Base-by-base conservation (phyloP, 1,284 basidiomycete species). In the Omphalotus olearius region DNA sequence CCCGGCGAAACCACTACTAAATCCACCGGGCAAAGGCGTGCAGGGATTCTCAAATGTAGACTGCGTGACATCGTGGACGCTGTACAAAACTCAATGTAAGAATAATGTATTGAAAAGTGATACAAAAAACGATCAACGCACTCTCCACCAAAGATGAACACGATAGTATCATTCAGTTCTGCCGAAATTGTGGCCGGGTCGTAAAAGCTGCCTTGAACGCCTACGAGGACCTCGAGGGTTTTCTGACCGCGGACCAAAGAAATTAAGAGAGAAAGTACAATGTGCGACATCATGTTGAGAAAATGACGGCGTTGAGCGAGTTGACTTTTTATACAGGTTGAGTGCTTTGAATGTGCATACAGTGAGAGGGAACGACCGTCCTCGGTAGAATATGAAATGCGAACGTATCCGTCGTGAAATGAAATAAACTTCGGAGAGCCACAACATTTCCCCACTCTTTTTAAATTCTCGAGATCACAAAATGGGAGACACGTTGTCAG, bases 31-130 rank as follows among this genome's bases (percentile, higher is more conserved):
- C 0, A 61, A 37, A 11, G 60, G 62, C 13, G 55, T 28, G 42
- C 63, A 64, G 0, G 63, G 63, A 23, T 54, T 54, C 13, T 59
- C 58, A 18, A 54, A 56, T 4, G 50, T 42, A 9, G 55, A 52
- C 42, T 64, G 62, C n/a, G 61, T 54, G 14, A 64, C 60, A 37
- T 56, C 59, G 38, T 64, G 63, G 9, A 20, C 25, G 20, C 63
- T 62, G 28, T 4, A 33, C 30, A 9, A 17, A 17, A 54, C 16
- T 20, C 16, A 37, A 20, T 11, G 9, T 33, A 33, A 23, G 30
- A 9, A 33, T 33, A 2, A 13, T 33, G 9, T 10, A 33, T 9
- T 9, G 9, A 33, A 4, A 13, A 4, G 9, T 33, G n/a, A 33
- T 9, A 33, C 3, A 7, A 9, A 33, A 9, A 13, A 33, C 30